Conservation (phyloP, 2,329 filamentous ascomycete species). For the Penicillium sp. region DNA sequence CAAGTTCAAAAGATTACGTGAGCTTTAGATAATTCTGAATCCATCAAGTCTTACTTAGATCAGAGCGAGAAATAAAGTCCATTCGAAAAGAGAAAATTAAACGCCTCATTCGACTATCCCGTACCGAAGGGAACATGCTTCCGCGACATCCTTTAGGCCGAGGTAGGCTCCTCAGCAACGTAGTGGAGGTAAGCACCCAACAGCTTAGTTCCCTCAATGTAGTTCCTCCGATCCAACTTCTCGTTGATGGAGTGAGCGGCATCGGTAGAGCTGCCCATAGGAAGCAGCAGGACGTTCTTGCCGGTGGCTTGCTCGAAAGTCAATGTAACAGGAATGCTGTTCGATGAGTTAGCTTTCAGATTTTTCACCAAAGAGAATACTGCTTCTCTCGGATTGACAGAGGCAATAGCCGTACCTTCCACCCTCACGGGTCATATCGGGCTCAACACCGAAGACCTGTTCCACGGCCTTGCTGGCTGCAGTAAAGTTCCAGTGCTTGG, state of each 20-base stretch:
- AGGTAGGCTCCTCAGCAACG: constrained; percentile 79
- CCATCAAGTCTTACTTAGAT: background rate
- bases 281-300: constrained; percentile 93
- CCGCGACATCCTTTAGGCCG: constrained; percentile 5
- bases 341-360: constrained; percentile 20
- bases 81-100: background rate
- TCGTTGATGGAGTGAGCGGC: constrained; percentile 98
- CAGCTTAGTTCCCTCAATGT: constrained; percentile 96
- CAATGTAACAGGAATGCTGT: constrained; percentile 89
- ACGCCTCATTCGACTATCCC: background rate
- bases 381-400: background rate
- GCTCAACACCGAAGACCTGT: constrained; percentile 87
- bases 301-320: constrained; percentile 97
- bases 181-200: constrained; percentile 95
- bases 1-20: background rate
- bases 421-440: constrained; percentile 93
- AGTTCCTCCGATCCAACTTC: constrained; percentile 95
- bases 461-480: constrained; percentile 95
- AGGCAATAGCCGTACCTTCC: constrained; percentile 61
- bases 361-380: background rate
- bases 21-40: background rate
- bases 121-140: background rate
- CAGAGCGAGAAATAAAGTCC: background rate
- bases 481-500: constrained; percentile 98
- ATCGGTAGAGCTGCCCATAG: constrained; percentile 97